A percentile compares a stretch with the other conserved stretches of the same genome.
phyloP scores from a whole-genome alignment of 2,329 filamentous ascomycete species.

The Chaetomium sp. region DNA sequence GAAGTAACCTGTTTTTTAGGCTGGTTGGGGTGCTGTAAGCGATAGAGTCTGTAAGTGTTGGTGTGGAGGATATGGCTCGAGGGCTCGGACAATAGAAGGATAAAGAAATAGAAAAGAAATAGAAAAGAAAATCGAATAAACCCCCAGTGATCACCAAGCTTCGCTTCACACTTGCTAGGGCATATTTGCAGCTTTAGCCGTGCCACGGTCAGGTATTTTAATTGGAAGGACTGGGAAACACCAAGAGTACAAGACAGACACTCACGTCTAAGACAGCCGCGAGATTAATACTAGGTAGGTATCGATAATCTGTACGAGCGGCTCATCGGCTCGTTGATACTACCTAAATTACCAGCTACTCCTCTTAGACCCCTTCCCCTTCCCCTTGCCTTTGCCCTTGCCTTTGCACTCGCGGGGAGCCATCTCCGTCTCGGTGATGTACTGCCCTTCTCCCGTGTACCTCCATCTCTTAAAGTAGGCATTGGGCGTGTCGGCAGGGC shows the following conservation, averaged over 20 bases:
- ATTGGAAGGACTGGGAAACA: too few relatives aligned
- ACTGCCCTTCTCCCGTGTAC: slow-evolving; percentile 22
- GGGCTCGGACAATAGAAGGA: too few relatives aligned
- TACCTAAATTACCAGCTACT: background rate
- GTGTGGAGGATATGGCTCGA: too few relatives aligned
- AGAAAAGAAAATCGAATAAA: too few relatives aligned
- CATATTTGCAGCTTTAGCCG: too few relatives aligned
- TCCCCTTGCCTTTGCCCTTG: background rate
- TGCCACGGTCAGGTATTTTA: too few relatives aligned
- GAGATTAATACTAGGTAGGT: background rate
- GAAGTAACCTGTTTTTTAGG: too few relatives aligned
- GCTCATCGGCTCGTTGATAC: background rate
- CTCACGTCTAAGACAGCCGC: background rate
- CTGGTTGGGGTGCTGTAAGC: too few relatives aligned
- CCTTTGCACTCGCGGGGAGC: background rate
- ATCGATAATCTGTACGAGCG: background rate
- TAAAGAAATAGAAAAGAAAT: too few relatives aligned
- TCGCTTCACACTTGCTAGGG: too few relatives aligned
- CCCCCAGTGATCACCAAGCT: too few relatives aligned
- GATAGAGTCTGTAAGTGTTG: too few relatives aligned
- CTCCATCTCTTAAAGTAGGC: slow-evolving; percentile 38
- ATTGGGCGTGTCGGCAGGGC: slow-evolving; percentile 36
- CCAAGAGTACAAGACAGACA: background rate
- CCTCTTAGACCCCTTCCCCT: background rate
- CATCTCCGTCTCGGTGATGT: slow-evolving; percentile 12